Evolutionary conservation across 495 filamentous ascomycete genomes (phyloP).

Genomic region (Aspergillus biplanus): DNA sequence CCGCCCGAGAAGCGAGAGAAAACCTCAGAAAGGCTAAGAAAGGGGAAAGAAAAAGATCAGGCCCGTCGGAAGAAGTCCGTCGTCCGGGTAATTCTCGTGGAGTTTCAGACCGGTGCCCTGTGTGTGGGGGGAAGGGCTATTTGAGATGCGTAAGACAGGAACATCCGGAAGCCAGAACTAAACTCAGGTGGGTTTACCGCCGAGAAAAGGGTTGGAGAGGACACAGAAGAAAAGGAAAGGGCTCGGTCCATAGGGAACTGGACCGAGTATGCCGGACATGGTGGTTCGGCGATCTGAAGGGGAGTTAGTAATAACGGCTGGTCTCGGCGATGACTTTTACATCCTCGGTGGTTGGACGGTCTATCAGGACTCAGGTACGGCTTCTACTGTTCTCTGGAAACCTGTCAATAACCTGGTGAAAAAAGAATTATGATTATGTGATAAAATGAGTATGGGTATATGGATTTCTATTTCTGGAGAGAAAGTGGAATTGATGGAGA

Average conservation of each 20-base stretch:
- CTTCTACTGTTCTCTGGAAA: not conserved
- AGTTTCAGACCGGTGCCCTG: not conserved
- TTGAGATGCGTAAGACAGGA: too few species aligned
- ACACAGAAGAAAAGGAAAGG: too few species aligned
- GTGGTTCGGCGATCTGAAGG: not conserved
- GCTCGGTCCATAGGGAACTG: too few species aligned
- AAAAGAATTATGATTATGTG: not conserved
- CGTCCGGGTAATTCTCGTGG: slow-evolving; percentile 3
- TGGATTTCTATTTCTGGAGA: too few species aligned
- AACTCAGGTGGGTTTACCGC: too few species aligned
- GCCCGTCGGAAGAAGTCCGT: slow-evolving; percentile 5
- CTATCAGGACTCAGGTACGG: not conserved
- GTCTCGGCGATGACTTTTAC: slow-evolving; percentile 8
- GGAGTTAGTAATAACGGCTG: not conserved
- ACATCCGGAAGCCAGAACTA: too few species aligned
- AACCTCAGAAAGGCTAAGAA: not conserved
- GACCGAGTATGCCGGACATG: too few species aligned
- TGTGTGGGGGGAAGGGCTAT: not conserved
- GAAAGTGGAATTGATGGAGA: too few species aligned
- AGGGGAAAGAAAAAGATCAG: not conserved
- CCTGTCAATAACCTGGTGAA: not conserved
- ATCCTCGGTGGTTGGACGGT: slow-evolving; percentile 11
- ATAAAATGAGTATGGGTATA: too few species aligned
- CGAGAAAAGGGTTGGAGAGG: too few species aligned
- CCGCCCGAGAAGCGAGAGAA: not conserved